A percentile compares a stretch with the other conserved stretches of the same genome.
phyloP scores from a whole-genome alignment of 1,284 basidiomycete genomes.

The Takashimella tepidaria region DNA sequence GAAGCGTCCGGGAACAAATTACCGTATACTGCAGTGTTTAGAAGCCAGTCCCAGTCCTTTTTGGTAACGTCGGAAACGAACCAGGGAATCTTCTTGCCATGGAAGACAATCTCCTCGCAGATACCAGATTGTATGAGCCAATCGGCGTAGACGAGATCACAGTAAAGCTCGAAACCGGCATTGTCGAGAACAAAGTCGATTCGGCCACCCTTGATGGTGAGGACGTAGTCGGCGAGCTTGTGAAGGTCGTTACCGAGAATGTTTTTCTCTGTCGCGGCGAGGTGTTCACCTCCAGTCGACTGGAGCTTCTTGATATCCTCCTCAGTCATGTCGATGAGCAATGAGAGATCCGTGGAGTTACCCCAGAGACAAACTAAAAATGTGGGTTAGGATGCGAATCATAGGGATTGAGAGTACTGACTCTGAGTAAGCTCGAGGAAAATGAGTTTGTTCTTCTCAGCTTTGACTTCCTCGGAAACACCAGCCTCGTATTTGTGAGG shows the following conservation, averaged over 20 bases:
- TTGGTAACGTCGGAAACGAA: constrained; percentile 96
- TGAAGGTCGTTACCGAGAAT: constrained; percentile 53
- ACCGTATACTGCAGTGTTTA: constrained; percentile 81
- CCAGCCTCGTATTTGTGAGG: constrained; percentile 65
- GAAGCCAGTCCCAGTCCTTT: constrained; percentile 90
- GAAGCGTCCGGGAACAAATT: constrained; percentile 71
- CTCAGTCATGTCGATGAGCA: constrained; percentile 97
- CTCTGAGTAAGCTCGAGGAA: constrained; percentile 92
- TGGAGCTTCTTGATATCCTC: constrained; percentile 98
- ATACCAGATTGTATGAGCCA: constrained; percentile 82
- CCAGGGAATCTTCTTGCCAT: constrained; percentile 56
- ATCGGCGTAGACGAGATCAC: constrained; percentile 89
- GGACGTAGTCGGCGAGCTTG: constrained; percentile 75
- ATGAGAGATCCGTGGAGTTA: constrained; percentile 92
- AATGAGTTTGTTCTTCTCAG: constrained; percentile 77
- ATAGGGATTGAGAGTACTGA: no score
- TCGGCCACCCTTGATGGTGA: constrained; percentile 69
- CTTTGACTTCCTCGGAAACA: constrained; percentile 56
- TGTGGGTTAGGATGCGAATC: no score
- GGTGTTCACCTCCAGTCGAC: constrained; percentile 89
- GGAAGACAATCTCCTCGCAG: constrained; percentile 81
- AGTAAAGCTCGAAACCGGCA: constrained; percentile 84
- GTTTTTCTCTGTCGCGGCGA: constrained; percentile 95
- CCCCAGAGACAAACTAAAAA: constrained; percentile 86
- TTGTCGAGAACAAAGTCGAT: constrained; percentile 70